Conservation (phyloP, 1,139 yeast genomes). For the Arxiozyma heterogenica region DNA sequence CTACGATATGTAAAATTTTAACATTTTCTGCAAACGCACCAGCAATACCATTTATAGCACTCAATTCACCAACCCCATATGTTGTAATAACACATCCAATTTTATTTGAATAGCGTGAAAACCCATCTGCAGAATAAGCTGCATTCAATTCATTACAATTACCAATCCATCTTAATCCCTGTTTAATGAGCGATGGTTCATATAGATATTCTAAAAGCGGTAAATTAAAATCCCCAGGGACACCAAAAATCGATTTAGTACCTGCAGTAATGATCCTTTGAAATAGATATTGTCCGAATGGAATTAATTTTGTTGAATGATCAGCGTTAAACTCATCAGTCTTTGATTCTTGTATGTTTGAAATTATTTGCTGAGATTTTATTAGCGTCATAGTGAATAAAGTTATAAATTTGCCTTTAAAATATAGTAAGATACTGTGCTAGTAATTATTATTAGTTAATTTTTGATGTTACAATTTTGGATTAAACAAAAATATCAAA, state of each 20-base stretch:
- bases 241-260: constrained; percentile 34
- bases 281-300: constrained; percentile 31
- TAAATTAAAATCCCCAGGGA: constrained; percentile 55
- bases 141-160: constrained; percentile 51
- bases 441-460: too few species aligned
- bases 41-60: constrained; percentile 58
- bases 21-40: constrained; percentile 61
- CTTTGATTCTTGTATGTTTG: background rate
- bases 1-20: constrained; percentile 59
- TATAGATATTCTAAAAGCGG: constrained; percentile 47
- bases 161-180: constrained; percentile 35
- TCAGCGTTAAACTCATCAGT: background rate
- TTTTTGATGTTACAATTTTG: background rate
- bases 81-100: constrained; percentile 55
- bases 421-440: background rate
- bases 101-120: constrained; percentile 52
- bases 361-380: background rate
- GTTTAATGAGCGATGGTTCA: constrained; percentile 15
- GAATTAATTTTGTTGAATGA: constrained; percentile 10
- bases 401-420: background rate
- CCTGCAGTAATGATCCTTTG: constrained; percentile 24
- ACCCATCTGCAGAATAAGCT: constrained; percentile 62
- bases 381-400: background rate
- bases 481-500: too few species aligned
- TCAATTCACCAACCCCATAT: constrained; percentile 65